Base-by-base conservation (phyloP, 2,329 filamentous ascomycete genomes). In the Curvularia sp. region DNA sequence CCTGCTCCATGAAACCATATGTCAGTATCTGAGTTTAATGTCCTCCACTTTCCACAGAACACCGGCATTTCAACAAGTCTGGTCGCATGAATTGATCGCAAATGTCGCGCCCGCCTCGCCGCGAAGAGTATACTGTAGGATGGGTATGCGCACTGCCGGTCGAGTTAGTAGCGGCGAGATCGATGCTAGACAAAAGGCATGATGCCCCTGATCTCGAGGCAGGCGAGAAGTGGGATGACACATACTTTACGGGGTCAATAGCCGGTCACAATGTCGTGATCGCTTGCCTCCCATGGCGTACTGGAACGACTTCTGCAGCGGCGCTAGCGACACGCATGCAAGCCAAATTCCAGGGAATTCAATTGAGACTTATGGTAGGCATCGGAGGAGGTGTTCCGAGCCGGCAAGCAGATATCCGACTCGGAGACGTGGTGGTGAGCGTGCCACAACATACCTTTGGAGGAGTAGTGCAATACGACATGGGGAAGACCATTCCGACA, bases 311-410 rank as follows among this genome's bases (percentile, higher is more conserved):
- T 43, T 54, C 73, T 3, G 74, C 78, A 1, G 74, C 77, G 9
- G 63, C 62, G 2, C 72, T 75, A 2, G 74, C 73, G 1, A 69
- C 57, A 23, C 59, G 71, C 18, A 74, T 79, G 67, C 52, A 55
- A 13, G 49, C 60, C 5, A 70, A 68, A 4, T 80, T 79, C 57
- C 56, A 49, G 5, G 38, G 21, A 1, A 76, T 80, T 30, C 69
- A 64, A 19, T 70, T 81, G 38, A 74, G 73, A 2, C 67, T 83
- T 1, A 74, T 83, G 72, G 79, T 82, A 0, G 80, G 80, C 18
- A 78, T 82, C 36, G 80, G 77, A 0, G 76, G 76, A 27, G 69
- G 69, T 21, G 67, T 69, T n/a, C 64, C 67, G 9, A 62, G 58
- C 34, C 42, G 19, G 3, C 53, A 60, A 38, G 43, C 39, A 39